Conservation (phyloP, 2,329 filamentous ascomycete species). For the Venturia pyrina region DNA sequence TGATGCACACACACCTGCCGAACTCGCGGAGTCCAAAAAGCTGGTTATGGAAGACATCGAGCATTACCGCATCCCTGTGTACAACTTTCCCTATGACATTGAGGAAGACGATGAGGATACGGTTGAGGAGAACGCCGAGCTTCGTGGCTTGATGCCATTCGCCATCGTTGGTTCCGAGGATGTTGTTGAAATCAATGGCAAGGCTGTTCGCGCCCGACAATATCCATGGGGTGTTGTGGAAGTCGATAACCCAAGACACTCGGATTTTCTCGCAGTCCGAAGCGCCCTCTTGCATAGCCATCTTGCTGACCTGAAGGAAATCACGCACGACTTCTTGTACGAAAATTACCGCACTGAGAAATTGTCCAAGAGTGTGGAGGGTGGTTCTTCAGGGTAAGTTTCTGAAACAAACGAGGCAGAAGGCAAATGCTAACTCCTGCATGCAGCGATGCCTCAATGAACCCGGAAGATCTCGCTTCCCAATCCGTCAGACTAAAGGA, state of each 20-base stretch:
- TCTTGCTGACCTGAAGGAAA: slow-evolving; percentile 96
- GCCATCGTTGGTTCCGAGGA: slow-evolving; percentile 98
- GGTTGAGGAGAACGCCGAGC: slow-evolving; percentile 96
- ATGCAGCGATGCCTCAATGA: slow-evolving; percentile 72
- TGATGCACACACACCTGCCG: slow-evolving; percentile 89
- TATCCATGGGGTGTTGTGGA: slow-evolving; percentile 99
- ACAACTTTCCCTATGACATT: slow-evolving; percentile 99
- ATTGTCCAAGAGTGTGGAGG: slow-evolving; percentile 97
- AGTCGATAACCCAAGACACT: slow-evolving; percentile 98
- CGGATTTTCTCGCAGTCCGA: slow-evolving; percentile 94
- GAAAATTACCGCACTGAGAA: slow-evolving; percentile 99
- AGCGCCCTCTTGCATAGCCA: slow-evolving; percentile 96
- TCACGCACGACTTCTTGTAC: slow-evolving; percentile 99
- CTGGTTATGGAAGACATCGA: slow-evolving; percentile 99
- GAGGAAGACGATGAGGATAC: slow-evolving; percentile 99
- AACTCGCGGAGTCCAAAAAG: slow-evolving; percentile 98
- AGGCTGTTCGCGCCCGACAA: slow-evolving; percentile 85
- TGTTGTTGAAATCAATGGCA: slow-evolving; percentile 83
- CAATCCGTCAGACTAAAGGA: slow-evolving; percentile 99
- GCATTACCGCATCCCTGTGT: slow-evolving; percentile 98
- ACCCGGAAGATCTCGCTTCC: slow-evolving; percentile 91
- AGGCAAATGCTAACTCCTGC: slow-evolving; percentile 22
- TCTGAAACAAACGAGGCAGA: slow-evolving; percentile 6
- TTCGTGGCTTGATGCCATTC: slow-evolving; percentile 95
- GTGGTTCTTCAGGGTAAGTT: slow-evolving; percentile 76